A percentile compares a stretch with the other conserved stretches of the same genome.
Evolutionary conservation across 805 yeast genomes (phyloP).

Genomic region (Yarrowia osloensis): DNA sequence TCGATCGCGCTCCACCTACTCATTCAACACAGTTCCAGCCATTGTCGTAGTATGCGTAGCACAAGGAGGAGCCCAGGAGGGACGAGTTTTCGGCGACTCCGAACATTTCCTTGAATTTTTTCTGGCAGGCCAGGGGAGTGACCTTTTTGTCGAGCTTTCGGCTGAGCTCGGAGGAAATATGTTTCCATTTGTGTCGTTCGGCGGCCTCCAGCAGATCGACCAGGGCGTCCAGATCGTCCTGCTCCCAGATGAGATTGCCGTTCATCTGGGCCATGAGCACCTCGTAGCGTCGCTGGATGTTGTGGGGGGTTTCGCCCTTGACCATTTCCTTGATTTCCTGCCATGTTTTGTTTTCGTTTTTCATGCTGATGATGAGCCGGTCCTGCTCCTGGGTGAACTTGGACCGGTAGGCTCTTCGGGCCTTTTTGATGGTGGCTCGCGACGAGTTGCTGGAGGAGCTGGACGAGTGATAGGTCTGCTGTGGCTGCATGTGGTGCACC

Average conservation of each 20-base stretch:
- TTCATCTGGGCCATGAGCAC: slow-evolving; percentile 47
- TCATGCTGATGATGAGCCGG: slow-evolving; percentile 58
- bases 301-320: slow-evolving; percentile 61
- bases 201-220: slow-evolving; percentile 53
- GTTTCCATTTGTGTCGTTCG: slow-evolving; percentile 62
- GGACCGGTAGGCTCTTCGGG: slow-evolving; percentile 31
- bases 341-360: slow-evolving; percentile 67
- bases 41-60: slow-evolving; percentile 51
- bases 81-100: slow-evolving; percentile 55
- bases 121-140: slow-evolving; percentile 56
- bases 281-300: slow-evolving; percentile 72
- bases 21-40: slow-evolving; percentile 51
- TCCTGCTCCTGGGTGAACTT: slow-evolving; percentile 65
- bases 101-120: slow-evolving; percentile 56
- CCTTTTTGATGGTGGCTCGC: slow-evolving; percentile 6
- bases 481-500: background rate
- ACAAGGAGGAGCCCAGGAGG: slow-evolving; percentile 53
- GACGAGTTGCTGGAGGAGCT: background rate
- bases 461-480: background rate
- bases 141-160: slow-evolving; percentile 45
- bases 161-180: slow-evolving; percentile 48
- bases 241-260: slow-evolving; percentile 42
- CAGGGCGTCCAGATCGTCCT: slow-evolving; percentile 51
- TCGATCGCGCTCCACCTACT: too few relatives aligned
- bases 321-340: slow-evolving; percentile 66